phyloP scores from a whole-genome alignment of 2,329 filamentous ascomycete species.

The Talaromyces sp. region DNA sequence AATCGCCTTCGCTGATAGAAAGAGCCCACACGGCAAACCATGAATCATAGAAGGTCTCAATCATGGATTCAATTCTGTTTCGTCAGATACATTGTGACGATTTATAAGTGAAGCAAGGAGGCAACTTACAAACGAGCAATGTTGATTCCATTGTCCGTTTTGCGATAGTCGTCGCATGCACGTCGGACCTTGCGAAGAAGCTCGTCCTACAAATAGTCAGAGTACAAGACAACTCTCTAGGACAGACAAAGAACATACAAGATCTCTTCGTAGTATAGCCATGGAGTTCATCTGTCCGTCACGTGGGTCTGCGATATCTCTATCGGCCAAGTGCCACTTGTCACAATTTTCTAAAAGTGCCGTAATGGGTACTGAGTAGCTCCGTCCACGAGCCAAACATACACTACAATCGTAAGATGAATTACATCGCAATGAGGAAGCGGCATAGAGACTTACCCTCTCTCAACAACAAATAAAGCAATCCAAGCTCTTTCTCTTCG shows the following conservation, averaged over 20 bases:
- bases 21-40: constrained; percentile 62
- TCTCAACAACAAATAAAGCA: constrained; percentile 65
- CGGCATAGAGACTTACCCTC: constrained; percentile 47
- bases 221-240: neutral
- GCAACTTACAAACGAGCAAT: constrained; percentile 30
- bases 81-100: constrained; percentile 10
- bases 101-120: neutral
- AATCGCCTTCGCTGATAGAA: constrained; percentile 51
- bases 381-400: constrained; percentile 63
- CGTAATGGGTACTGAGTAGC: constrained; percentile 63
- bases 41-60: constrained; percentile 60
- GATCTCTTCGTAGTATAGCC: constrained; percentile 61
- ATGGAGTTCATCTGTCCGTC: constrained; percentile 69
- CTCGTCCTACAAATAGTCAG: constrained; percentile 25
- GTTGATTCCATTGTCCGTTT: constrained; percentile 27
- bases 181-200: constrained; percentile 30
- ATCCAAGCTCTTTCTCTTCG: constrained; percentile 66
- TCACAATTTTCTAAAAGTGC: constrained; percentile 63
- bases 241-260: constrained; percentile 44
- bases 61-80: constrained; percentile 50
- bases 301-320: constrained; percentile 58
- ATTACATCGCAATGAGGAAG: neutral
- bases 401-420: constrained; percentile 42
- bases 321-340: constrained; percentile 55
- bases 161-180: constrained; percentile 34